Evolutionary conservation across 2,329 filamentous ascomycete genomes (phyloP).

Genomic region (Aureobasidium melanogenum): DNA sequence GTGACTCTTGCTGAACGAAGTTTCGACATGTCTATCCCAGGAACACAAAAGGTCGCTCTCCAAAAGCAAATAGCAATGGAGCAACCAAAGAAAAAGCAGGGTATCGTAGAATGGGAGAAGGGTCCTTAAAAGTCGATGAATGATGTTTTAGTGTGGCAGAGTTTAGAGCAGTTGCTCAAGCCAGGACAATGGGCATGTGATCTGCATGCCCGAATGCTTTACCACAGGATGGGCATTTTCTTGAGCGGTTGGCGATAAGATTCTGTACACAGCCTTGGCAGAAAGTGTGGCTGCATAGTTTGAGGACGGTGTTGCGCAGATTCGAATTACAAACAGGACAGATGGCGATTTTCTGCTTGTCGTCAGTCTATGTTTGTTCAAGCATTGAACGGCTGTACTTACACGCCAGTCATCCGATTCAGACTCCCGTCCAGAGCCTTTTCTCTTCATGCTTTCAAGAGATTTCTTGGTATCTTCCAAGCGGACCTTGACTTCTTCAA

Average conservation of each 20-base stretch:
- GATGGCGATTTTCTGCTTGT: slow-evolving; percentile 60
- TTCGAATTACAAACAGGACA: slow-evolving; percentile 89
- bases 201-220: slow-evolving; percentile 87
- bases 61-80: not conserved
- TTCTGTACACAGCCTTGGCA: slow-evolving; percentile 87
- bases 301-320: slow-evolving; percentile 89
- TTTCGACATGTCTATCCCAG: not conserved
- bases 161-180: not conserved
- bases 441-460: slow-evolving; percentile 75
- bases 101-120: not conserved
- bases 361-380: not conserved
- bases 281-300: slow-evolving; percentile 91
- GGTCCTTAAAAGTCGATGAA: not conserved
- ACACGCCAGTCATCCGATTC: slow-evolving; percentile 82
- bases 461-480: slow-evolving; percentile 74
- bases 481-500: slow-evolving; percentile 69
- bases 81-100: not conserved
- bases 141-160: not conserved
- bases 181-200: slow-evolving; percentile 54
- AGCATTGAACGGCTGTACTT: slow-evolving; percentile 34
- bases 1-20: not conserved
- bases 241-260: slow-evolving; percentile 76
- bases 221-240: slow-evolving; percentile 92
- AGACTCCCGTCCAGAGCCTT: slow-evolving; percentile 59
- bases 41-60: not conserved